A percentile compares a stretch with the other conserved stretches of the same genome.
These are phyloP conservation scores for Sequoia sempervirens DNA, from an alignment of 75 land plant species.

Conservation along the genomic window DNA sequence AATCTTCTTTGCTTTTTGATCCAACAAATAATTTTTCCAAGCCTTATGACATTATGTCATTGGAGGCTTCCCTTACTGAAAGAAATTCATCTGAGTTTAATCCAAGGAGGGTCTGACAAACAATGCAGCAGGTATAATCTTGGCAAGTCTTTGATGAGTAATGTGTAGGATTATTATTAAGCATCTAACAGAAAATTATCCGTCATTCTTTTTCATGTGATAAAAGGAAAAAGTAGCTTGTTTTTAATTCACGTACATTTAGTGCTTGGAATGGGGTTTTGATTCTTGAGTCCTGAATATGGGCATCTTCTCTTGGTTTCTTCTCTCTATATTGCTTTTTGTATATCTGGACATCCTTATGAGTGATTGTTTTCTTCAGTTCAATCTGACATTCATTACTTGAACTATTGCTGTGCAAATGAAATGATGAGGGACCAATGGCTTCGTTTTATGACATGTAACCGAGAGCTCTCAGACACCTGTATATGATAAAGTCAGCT, in stretches of 20 bases:
- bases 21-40: constrained; percentile 26
- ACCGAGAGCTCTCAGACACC: neutral
- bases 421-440: neutral
- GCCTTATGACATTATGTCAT: constrained; percentile 58
- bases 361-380: neutral
- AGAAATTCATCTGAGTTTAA: constrained; percentile 10
- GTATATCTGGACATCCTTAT: neutral
- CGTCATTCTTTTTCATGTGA: neutral
- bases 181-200: too few species aligned
- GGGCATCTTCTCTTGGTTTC: neutral
- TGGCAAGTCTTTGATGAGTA: neutral
- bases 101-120: constrained; percentile 4
- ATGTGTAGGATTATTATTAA: neutral
- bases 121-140: neutral
- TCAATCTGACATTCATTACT: neutral
- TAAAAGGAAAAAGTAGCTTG: neutral
- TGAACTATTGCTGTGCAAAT: neutral
- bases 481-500: neutral
- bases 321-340: neutral
- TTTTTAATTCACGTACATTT: neutral
- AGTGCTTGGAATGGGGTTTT: constrained; percentile 5
- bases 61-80: constrained; percentile 22
- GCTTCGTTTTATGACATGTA: neutral
- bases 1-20: constrained; percentile 54
- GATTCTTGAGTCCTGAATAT: neutral